Conservation (phyloP, 225 moss, liverwort and hornwort genomes). For the Bryoerythrophyllum caledonicum region DNA sequence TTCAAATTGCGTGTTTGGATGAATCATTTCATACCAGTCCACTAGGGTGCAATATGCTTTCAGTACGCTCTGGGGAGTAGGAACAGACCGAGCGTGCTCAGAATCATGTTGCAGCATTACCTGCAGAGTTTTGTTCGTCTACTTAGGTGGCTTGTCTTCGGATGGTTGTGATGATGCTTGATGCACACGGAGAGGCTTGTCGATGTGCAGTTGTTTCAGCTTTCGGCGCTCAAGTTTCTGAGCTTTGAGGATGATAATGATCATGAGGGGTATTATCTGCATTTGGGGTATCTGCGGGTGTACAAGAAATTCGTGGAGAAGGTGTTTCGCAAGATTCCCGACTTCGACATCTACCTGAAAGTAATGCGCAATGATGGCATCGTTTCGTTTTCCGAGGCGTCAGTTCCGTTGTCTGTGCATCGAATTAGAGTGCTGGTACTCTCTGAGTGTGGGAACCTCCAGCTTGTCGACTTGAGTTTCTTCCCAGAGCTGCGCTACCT, state of each 20-base stretch:
- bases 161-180: not conserved
- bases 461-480: not conserved
- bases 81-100: no score
- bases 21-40: accelerated
- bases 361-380: accelerated
- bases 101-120: not conserved
- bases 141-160: not conserved
- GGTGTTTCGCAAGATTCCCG: not conserved
- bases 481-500: not conserved
- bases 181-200: no score
- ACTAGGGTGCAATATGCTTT: not conserved
- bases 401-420: not conserved
- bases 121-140: not conserved
- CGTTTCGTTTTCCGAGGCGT: not conserved
- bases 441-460: accelerated
- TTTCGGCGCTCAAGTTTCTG: not conserved
- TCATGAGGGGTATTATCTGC: not conserved
- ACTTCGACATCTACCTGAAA: not conserved
- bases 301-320: not conserved
- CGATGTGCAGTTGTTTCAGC: not conserved
- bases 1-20: not conserved
- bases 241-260: accelerated
- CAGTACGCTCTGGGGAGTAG: no score
- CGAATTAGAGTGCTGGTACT: not conserved
- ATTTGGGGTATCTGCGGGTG: not conserved